These are phyloP conservation scores for Hordeum pubiflorum DNA, from an alignment of 202 grass and related monocot species.

Conservation along the genomic window DNA sequence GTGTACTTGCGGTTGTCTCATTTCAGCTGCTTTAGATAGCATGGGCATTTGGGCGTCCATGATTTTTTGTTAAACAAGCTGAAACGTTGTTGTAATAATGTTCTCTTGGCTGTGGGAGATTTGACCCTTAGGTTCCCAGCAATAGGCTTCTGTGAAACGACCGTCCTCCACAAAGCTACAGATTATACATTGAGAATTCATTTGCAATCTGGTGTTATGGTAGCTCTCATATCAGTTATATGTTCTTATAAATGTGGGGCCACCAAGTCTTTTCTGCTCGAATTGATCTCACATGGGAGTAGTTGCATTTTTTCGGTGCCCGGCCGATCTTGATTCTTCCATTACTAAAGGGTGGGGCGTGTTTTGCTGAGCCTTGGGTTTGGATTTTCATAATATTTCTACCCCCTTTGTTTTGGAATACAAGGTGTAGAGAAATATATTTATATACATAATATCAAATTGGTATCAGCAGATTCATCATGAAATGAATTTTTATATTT, in stretches of 20 bases:
- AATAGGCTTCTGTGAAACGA: conserved; percentile 2
- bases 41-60: conserved; percentile 25
- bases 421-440: no score
- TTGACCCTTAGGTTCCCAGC: not conserved
- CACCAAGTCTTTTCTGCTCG: not conserved
- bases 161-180: not conserved
- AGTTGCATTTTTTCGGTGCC: not conserved
- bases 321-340: not conserved
- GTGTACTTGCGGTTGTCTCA: conserved; percentile 22
- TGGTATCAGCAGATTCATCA: no score
- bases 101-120: conserved; percentile 22
- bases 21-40: conserved; percentile 45
- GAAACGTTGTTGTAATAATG: conserved; percentile 26
- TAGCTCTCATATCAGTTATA: not conserved
- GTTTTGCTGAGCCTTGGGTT: not conserved
- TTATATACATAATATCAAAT: no score
- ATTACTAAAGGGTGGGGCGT: not conserved
- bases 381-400: no score
- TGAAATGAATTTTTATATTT: no score
- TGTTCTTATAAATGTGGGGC: not conserved
- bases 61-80: conserved; percentile 68
- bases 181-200: conserved; percentile 10
- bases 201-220: not conserved
- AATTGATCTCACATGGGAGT: not conserved
- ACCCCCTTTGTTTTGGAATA: no score